phyloP scores from a whole-genome alignment of 2,329 filamentous ascomycete species.

The Alternaria triticina region DNA sequence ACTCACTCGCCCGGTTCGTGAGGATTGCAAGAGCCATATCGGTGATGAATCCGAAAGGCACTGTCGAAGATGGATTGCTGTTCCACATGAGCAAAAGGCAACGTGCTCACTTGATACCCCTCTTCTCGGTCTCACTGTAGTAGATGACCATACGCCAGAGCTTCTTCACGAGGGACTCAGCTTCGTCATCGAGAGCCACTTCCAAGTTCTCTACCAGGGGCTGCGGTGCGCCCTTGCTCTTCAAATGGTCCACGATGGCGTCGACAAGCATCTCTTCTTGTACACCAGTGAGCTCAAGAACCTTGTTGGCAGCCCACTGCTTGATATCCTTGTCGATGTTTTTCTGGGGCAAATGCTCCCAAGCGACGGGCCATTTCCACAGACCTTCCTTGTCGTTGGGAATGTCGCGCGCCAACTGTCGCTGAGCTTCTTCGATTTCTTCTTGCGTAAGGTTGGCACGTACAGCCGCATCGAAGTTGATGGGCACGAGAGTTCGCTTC shows the following conservation, averaged over 20 bases:
- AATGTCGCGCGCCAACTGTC: slow-evolving; percentile 86
- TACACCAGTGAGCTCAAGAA: slow-evolving; percentile 93
- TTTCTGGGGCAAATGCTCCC: slow-evolving; percentile 85
- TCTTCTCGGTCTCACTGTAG: slow-evolving; percentile 93
- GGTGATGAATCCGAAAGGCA: background rate
- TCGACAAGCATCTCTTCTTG: slow-evolving; percentile 96
- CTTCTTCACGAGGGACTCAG: slow-evolving; percentile 92
- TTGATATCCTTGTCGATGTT: slow-evolving; percentile 85
- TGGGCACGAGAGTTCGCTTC: slow-evolving; percentile 70
- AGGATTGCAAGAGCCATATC: background rate
- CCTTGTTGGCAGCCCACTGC: slow-evolving; percentile 97
- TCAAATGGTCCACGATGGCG: slow-evolving; percentile 85
- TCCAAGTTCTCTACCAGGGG: slow-evolving; percentile 85
- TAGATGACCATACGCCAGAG: slow-evolving; percentile 99
- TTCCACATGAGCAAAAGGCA: background rate
- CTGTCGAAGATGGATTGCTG: background rate
- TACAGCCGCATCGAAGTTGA: slow-evolving; percentile 54
- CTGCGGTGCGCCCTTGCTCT: slow-evolving; percentile 74
- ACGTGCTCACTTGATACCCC: slow-evolving; percentile 64
- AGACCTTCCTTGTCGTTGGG: slow-evolving; percentile 84
- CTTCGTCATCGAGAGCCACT: slow-evolving; percentile 90
- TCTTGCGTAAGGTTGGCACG: slow-evolving; percentile 73
- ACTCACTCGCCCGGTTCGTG: slow-evolving; percentile 19
- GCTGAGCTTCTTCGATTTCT: slow-evolving; percentile 81
- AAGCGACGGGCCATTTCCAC: slow-evolving; percentile 92